Base-by-base conservation (phyloP, 306 rosid genomes). In the Aeschynomene evenia region DNA sequence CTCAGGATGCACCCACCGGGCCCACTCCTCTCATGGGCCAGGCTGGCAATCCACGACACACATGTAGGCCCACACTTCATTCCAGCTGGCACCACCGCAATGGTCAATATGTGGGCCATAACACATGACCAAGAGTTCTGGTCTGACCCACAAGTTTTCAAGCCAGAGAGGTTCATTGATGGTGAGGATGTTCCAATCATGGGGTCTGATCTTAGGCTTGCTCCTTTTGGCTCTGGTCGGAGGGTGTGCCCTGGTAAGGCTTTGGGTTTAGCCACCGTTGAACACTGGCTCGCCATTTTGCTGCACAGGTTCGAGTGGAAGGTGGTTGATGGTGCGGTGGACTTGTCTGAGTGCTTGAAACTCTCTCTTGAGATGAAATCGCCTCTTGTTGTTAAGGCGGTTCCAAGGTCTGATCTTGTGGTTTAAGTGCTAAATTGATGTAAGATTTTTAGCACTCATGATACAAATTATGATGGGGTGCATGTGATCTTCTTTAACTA, bases 1-100 rank as follows among this genome's bases (percentile, higher is more conserved):
- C 62, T 91, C n/a, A 81, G 97, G 76, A 69, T 85, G 83, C 97
- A 91, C 79, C 93, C 97, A 8, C 97, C 97, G 0, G 97, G 97
- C 0, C 97, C 97, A 0, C 91, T 91, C 6, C 85, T 91, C 14
- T 91, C 96, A 1, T 91, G 97, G 97, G 97, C 97, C 1, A 63
- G 97, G 36, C 88, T 86, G 0, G 85, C 97, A 33, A 66, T 88
- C 54, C 83, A 85, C 1, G 97, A 88, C 80, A 82, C 89, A 29
- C 80, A 79, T 9, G 16, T 91, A 0, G 91, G 79, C 2, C 54
- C 33, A 1, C 83, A 86, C 78, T 80, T 81, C 58, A 14, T 91
- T 46, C 97, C 97, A 0, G 93, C 96, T 0, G 97, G 97, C 46
- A 91, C 96, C 0, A 88, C 91, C 0, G 97, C 97, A 0, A 86